A percentile compares a stretch with the other conserved stretches of the same genome.
Evolutionary conservation across 2,329 filamentous ascomycete genomes (phyloP).

Genomic region (Aspergillus candidus): DNA sequence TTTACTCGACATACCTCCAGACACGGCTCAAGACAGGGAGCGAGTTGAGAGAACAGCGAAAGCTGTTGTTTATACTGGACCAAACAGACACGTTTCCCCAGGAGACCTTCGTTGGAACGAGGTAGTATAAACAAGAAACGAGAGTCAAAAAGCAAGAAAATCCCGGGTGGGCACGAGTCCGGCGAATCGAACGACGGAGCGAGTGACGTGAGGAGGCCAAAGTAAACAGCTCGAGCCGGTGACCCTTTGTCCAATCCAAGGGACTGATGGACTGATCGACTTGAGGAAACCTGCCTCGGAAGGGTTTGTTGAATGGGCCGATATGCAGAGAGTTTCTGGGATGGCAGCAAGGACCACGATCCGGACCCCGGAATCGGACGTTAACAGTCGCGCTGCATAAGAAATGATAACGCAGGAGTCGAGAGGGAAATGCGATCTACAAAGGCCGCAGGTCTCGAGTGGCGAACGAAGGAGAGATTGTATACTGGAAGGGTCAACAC

Average conservation of each 20-base stretch:
- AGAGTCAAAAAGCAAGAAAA: constrained; percentile 1
- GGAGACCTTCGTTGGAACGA: constrained; percentile 9
- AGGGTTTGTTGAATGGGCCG: no score
- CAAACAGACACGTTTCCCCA: constrained; percentile 12
- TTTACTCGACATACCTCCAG: constrained; percentile 15
- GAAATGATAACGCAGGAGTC: not conserved
- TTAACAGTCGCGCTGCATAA: not conserved
- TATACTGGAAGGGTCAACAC: not conserved
- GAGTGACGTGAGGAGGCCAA: not conserved
- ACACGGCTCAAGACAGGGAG: constrained; percentile 6
- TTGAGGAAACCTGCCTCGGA: not conserved
- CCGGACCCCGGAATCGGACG: not conserved
- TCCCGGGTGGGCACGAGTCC: constrained; percentile 15
- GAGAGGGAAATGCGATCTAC: no score
- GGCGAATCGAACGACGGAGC: constrained; percentile 11
- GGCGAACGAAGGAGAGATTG: no score
- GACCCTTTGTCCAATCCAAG: no score
- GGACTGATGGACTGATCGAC: no score
- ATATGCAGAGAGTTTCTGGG: not conserved
- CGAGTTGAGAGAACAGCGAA: not conserved
- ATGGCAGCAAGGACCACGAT: constrained; percentile 9
- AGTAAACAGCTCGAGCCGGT: no score
- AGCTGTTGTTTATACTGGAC: not conserved
- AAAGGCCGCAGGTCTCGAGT: no score
- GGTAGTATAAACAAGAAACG: not conserved